These are phyloP conservation scores for Epichloe sibirici DNA, from an alignment of 2,329 filamentous ascomycete genomes.

Conservation along the genomic window DNA sequence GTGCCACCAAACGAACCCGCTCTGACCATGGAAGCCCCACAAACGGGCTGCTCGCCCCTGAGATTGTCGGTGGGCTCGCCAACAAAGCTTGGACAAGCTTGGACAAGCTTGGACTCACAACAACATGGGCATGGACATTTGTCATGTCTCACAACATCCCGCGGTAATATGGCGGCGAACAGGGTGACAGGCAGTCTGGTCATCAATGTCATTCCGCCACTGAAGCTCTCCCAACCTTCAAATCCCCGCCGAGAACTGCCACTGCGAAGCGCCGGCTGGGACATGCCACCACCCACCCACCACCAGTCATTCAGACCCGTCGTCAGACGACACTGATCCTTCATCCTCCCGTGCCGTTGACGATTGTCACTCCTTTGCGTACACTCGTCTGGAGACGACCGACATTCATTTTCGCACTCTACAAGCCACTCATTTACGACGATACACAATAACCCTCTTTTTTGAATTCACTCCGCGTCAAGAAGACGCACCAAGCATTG, in stretches of 20 bases:
- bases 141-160: no score
- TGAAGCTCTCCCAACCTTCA: background rate
- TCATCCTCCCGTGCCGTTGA: background rate
- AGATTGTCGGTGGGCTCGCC: background rate
- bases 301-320: no score
- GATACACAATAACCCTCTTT: background rate
- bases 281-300: background rate
- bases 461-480: background rate
- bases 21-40: background rate
- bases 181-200: no score
- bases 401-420: conserved; percentile 1
- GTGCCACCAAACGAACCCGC: background rate
- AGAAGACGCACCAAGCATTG: background rate
- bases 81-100: no score
- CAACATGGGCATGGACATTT: no score
- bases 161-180: no score
- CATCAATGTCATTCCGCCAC: no score
- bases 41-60: background rate
- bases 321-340: background rate
- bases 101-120: no score
- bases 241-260: background rate
- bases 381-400: background rate
- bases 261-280: background rate
- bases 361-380: conserved; percentile 4
- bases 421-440: background rate